phyloP scores from a whole-genome alignment of 495 filamentous ascomycete species.

The Penicillium odoratum region DNA sequence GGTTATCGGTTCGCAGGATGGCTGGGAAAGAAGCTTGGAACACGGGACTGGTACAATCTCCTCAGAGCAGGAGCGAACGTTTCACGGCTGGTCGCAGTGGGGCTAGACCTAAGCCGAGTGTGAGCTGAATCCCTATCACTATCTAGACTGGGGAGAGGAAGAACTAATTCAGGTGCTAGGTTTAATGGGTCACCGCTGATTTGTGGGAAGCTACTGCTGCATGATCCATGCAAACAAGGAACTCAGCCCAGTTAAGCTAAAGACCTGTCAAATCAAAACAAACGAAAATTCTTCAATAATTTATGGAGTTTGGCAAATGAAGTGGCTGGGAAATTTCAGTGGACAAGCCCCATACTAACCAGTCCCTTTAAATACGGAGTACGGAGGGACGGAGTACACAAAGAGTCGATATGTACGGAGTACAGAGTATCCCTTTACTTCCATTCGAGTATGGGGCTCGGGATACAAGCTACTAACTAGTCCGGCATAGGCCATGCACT shows the following conservation, averaged over 20 bases:
- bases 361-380: too few relatives aligned
- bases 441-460: not conserved
- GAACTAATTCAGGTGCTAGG: too few relatives aligned
- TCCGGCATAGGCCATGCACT: not conserved
- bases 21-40: conserved; percentile 30
- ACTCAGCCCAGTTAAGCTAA: not conserved
- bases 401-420: too few relatives aligned
- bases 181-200: not conserved
- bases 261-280: too few relatives aligned
- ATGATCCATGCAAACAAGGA: not conserved
- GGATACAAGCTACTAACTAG: not conserved
- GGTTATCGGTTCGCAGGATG: conserved; percentile 15
- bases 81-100: conserved; percentile 24
- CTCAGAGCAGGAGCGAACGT: conserved; percentile 19
- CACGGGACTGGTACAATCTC: conserved; percentile 19
- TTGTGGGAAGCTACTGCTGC: not conserved
- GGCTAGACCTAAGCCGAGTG: conserved; percentile 8
- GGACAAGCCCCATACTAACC: not conserved
- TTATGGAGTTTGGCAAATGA: not conserved
- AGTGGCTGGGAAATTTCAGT: not conserved
- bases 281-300: too few relatives aligned
- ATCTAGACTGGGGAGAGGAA: not conserved
- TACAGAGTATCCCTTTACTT: too few relatives aligned
- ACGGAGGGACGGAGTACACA: too few relatives aligned
- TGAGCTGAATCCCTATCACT: not conserved